These are phyloP conservation scores for Moesziomyces parantarcticus DNA, from an alignment of 1,284 basidiomycete genomes.

Conservation along the genomic window DNA sequence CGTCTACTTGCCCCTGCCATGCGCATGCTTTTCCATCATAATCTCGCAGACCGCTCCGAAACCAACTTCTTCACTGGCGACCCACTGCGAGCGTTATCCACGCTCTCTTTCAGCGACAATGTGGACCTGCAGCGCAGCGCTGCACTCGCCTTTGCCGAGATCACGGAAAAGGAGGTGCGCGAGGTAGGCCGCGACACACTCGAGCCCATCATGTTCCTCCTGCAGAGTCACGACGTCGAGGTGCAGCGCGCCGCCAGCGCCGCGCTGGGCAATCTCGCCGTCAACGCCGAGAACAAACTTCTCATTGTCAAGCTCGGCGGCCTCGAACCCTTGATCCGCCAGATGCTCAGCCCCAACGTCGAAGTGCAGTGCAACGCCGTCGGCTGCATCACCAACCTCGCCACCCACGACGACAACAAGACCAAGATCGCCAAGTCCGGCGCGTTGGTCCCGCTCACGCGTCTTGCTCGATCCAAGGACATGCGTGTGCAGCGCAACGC, in stretches of 20 bases:
- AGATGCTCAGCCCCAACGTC: conserved; percentile 99
- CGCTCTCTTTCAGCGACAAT: conserved; percentile 98
- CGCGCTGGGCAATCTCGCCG: conserved; percentile 97
- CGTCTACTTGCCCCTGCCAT: no score
- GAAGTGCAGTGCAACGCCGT: conserved; percentile 99
- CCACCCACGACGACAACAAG: conserved; percentile 99
- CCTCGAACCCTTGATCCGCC: conserved; percentile 95
- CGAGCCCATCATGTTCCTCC: conserved; percentile 96
- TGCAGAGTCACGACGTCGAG: conserved; percentile 97
- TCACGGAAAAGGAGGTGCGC: conserved; percentile 98
- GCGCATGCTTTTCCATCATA: no score
- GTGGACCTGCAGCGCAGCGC: conserved; percentile 98
- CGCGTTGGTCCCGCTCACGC: conserved; percentile 93
- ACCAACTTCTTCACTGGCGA: conserved; percentile 71
- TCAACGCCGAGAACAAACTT: conserved; percentile 99
- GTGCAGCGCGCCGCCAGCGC: conserved; percentile 98
- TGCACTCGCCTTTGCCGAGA: conserved; percentile 97
- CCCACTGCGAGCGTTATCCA: conserved; percentile 91
- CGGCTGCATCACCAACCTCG: conserved; percentile 98
- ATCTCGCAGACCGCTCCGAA: conserved; percentile 62
- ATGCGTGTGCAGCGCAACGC: conserved; percentile 99
- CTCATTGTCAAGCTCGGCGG: conserved; percentile 98
- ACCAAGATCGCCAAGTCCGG: conserved; percentile 99
- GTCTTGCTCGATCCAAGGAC: conserved; percentile 96
- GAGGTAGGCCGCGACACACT: conserved; percentile 96